Evolutionary conservation across 768 basidiomycete species (phyloP), one percentile per base, ranked within the genome.

Genomic region (Trametes cingulata): DNA sequence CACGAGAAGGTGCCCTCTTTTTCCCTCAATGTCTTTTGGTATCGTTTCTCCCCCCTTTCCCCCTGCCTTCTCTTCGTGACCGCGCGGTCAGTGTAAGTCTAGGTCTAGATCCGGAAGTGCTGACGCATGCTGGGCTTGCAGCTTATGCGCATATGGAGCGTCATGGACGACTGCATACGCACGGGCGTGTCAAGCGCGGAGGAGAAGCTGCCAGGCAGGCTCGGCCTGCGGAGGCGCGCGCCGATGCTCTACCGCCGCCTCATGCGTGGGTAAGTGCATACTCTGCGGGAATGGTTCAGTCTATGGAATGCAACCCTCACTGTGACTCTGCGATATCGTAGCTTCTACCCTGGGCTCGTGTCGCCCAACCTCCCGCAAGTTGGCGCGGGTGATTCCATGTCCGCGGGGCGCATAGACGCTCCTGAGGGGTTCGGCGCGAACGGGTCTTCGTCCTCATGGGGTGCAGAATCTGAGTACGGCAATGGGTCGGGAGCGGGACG

Each of bases 131-230:
- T 43, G 57, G 14, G 47, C 54, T 59, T 46, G 20, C 50, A 76
- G 77, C 80, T 92, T 64, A 83, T 85, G 80, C 82, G 84, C 25
- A 93, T 95, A 47, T 96, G 94, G 94, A 69, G 77, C 54, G 92
- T 94, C 5, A 97, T 97, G 95, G 93, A 96, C 69, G 84, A 87
- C 57, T 95, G 92, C 71, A 98, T 97, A 61, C 88, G 77, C 25
- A 81, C 82, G 2, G 95, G 95, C 19, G 94, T 98, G 9, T 87
- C 91, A 2, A 81, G 92, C 1, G 78, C 83, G 3, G 89, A 95
- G 65, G 79, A 79, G 43, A 85, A 83, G n/a, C 81, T 98, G 2
- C 95, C 95, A 0, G 95, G 95, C n/a, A 81, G 93, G 20, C 75
- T 98, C 17, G 75, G 82, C 7, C 77, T 98, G 24, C 82, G 88